Evolutionary conservation across 148 eudicot genomes (phyloP), one percentile per base, ranked within the genome.

Genomic region (Vaccinium darrowii): DNA sequence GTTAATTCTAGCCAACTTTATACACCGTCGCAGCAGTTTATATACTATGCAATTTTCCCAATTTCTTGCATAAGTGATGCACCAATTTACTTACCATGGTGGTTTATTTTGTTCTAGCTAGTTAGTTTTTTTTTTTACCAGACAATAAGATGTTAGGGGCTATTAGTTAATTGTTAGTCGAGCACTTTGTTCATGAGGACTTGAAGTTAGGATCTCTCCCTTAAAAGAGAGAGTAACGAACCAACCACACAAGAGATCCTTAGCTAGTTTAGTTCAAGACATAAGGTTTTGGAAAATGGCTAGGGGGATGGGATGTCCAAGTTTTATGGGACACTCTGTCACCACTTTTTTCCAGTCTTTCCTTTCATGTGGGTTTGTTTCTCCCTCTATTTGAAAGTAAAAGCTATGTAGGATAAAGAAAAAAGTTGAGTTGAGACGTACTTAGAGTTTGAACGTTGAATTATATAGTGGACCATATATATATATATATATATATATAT

Each of bases 391-490:
- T 77, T 23, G n/a, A 49, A 49, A 9, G 36, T 23, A 23, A 82
- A 82, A 69, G 77, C 36, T 23, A 62, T 14, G 7, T 43, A 15
- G 78, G 27, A 7, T 21, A 16, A 25, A 5, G 67, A 3, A 72
- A 30, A 72, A 52, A 63, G 78, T 30, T 76, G 84, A 53, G 50
- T 36, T 72, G 65, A 47, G 39, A 21, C 39, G 47, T 43, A 5
- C 39, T 43, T 65, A 5, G 76, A 81, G 47, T 82, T 82, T 82
- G 47, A 82, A 67, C 58, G 50, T 33, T 82, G 84, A 71, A 62
- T 69, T 69, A 30, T 69, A 12, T 27, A 33, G 58, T 65, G 76
- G 83, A 81, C 75, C 23, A 27, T 69, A 39, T 13, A 69, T 69
- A 69, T 39, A 69, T 27, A 5, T 69, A 4, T n/a, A n/a, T n/a